Evolutionary conservation across 257 asterid species (phyloP), one percentile per base, ranked within the genome.

Genomic region (Avicennia marina): DNA sequence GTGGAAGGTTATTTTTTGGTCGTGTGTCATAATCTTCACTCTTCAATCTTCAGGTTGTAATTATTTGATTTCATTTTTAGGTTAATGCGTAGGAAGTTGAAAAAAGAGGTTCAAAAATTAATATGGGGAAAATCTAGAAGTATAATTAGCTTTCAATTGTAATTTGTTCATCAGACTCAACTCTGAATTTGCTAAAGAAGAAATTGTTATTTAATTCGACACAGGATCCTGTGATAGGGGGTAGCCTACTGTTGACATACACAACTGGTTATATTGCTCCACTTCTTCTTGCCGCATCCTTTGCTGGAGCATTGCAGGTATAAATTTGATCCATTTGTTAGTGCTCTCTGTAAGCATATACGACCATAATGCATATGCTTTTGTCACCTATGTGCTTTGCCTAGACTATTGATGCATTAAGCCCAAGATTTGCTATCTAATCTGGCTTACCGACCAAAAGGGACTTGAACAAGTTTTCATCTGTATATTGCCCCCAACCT

Each of bases 231-330:
- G 16, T 90, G 27, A 51, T 85, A 4, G 98, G 98, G 19, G 94
- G 95, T 43, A 87, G 98, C 75, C 78, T 90, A 59, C 80, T 90
- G 13, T 74, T 90, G 76, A 79, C 95, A 9, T 90, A 90, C 80
- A 90, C 98, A 26, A 90, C 96, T 17, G 95, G 98, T 58, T 90
- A 90, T 34, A 93, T 90, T 55, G 82, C 96, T 62, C 98, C 96
- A 63, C 81, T 90, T 67, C 96, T 87, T 63, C 86, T 90, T 64
- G 98, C 96, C 33, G 98, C 98, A 69, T 87, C 98, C 54, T 90
- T 90, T 70, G 96, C 98, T 25, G 98, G 98, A 53, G 96, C 93
- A 73, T 62, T 90, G 75, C 98, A 84, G 98, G 98, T 87, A 78
- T 11, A 29, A n/a, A 34, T 49, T 39, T 24, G 47, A 15, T n/a